phyloP scores from a whole-genome alignment of 176 grass and related monocot species.

The Guadua angustifolia region DNA sequence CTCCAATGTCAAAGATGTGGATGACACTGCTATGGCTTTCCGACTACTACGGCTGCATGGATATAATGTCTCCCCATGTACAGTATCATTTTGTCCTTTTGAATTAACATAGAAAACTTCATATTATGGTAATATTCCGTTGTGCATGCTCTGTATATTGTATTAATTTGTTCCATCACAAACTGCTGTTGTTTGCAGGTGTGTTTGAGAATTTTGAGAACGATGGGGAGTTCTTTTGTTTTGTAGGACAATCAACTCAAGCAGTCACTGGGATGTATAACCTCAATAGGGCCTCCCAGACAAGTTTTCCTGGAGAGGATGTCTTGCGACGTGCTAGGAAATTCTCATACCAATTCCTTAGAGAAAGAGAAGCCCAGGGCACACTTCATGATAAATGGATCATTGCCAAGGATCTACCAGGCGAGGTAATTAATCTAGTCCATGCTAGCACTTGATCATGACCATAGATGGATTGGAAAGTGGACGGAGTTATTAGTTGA shows the following conservation, averaged over 20 bases:
- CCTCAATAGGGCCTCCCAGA: conserved; percentile 69
- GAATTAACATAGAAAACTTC: not conserved
- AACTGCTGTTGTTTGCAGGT: conserved; percentile 40
- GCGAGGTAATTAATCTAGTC: conserved; percentile 62
- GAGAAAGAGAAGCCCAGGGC: conserved; percentile 47
- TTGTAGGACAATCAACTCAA: conserved; percentile 85
- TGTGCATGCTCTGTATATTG: not conserved
- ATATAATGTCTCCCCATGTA: conserved; percentile 77
- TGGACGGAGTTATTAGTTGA: not conserved
- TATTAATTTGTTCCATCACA: not conserved
- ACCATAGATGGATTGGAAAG: not conserved
- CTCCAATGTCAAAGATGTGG: conserved; percentile 69
- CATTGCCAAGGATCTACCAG: conserved; percentile 64
- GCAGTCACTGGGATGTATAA: conserved; percentile 97
- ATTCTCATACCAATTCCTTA: conserved; percentile 57
- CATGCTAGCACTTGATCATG: not conserved
- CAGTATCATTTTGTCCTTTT: not conserved
- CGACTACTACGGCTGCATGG: conserved; percentile 80
- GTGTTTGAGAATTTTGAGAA: conserved; percentile 89
- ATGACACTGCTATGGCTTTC: conserved; percentile 92
- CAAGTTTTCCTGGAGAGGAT: conserved; percentile 60
- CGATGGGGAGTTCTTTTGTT: conserved; percentile 85
- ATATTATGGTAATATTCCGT: not conserved
- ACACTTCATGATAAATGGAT: conserved; percentile 72
- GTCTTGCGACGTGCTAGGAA: conserved; percentile 50